These are phyloP conservation scores for Saccharomyces cerevisiae DNA, from an alignment of 805 yeast genomes.

Conservation along the genomic window DNA sequence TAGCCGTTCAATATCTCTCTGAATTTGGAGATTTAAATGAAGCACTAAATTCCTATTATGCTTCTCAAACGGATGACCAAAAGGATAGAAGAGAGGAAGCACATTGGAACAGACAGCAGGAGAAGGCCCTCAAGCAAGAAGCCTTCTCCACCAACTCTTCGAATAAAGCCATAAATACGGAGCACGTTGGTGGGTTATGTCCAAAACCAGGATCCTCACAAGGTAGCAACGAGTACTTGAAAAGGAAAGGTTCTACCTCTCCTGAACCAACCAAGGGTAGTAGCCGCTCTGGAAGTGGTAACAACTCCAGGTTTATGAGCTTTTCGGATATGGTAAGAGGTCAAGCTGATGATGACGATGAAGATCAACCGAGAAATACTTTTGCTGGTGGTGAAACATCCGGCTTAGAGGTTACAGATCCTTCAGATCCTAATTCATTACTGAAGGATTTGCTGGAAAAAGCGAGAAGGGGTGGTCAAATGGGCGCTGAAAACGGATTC, in stretches of 20 bases:
- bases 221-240: not conserved
- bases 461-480: slow-evolving; percentile 57
- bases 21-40: slow-evolving; percentile 24
- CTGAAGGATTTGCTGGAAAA: slow-evolving; percentile 55
- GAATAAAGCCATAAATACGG: not conserved
- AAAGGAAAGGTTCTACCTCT: not conserved
- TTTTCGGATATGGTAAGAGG: slow-evolving; percentile 33
- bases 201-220: not conserved
- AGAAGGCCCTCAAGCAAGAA: slow-evolving; percentile 1
- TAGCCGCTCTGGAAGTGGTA: slow-evolving; percentile 2
- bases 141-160: not conserved
- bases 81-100: slow-evolving; percentile 5
- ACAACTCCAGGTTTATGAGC: slow-evolving; percentile 31
- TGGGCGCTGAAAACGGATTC: slow-evolving; percentile 14
- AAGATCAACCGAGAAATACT: slow-evolving; percentile 52
- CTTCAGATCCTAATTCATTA: slow-evolving; percentile 39
- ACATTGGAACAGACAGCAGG: not conserved
- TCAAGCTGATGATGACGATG: slow-evolving; percentile 36
- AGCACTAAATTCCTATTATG: slow-evolving; percentile 26
- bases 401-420: slow-evolving; percentile 72
- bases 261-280: slow-evolving; percentile 2
- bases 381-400: slow-evolving; percentile 67
- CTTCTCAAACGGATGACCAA: slow-evolving; percentile 11
- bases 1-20: slow-evolving; percentile 33
- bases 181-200: not conserved